Evolutionary conservation across 768 basidiomycete species (phyloP).

Genomic region (Rickenella mellea): DNA sequence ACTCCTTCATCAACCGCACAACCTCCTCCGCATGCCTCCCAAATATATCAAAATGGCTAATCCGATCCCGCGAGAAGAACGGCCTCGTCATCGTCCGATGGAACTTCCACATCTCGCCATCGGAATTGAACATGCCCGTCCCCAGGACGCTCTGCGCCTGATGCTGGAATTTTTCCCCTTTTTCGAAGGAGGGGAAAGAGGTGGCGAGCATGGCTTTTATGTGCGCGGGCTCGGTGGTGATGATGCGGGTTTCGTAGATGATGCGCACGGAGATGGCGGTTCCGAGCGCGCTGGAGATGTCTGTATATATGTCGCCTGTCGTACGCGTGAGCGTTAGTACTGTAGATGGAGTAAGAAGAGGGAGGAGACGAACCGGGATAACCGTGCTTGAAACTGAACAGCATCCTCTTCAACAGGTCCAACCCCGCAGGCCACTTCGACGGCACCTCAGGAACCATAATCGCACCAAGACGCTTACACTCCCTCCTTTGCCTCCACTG

Average conservation of each 20-base stretch:
- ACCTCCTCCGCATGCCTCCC: conserved; percentile 11
- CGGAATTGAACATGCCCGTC: conserved; percentile 8
- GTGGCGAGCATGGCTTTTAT: conserved; percentile 32
- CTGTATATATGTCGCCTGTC: too few relatives aligned
- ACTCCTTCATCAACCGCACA: conserved; percentile 16
- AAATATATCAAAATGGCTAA: conserved; percentile 16
- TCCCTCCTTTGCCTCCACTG: too few relatives aligned
- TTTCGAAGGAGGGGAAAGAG: conserved; percentile 32
- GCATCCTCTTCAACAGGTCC: conserved; percentile 20
- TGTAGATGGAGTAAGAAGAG: too few relatives aligned
- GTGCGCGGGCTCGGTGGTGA: conserved; percentile 8
- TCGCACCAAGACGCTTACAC: conserved; percentile 12
- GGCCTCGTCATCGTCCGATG: conserved; percentile 16
- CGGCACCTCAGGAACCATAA: conserved; percentile 17
- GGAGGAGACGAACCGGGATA: conserved; percentile 24
- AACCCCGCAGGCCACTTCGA: conserved; percentile 22
- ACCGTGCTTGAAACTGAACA: conserved; percentile 15
- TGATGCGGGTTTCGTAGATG: neutral
- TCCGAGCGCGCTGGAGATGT: neutral
- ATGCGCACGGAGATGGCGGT: conserved; percentile 1
- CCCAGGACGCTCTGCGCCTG: conserved; percentile 2
- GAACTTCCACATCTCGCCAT: conserved; percentile 11
- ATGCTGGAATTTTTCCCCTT: conserved; percentile 12
- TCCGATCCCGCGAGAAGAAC: conserved; percentile 13
- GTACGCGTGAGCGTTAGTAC: too few relatives aligned